phyloP scores from a whole-genome alignment of 2,329 filamentous ascomycete species.

The Fusarium xyrophilum region DNA sequence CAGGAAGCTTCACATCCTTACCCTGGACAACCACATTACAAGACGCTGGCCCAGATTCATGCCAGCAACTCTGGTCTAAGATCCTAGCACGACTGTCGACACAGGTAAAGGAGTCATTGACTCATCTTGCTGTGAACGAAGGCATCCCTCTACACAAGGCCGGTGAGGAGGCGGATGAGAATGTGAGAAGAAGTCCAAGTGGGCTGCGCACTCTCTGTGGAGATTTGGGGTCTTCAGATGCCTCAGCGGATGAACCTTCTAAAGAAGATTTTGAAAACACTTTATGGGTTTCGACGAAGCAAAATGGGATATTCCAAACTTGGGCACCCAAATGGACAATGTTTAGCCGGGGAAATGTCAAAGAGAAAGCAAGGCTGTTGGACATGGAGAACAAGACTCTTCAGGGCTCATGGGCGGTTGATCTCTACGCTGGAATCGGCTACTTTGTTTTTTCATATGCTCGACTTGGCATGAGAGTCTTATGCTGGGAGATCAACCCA shows the following conservation, averaged over 20 bases:
- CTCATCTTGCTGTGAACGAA: slow-evolving; percentile 67
- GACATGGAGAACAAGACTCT: slow-evolving; percentile 48
- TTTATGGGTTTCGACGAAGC: slow-evolving; percentile 80
- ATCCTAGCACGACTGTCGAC: slow-evolving; percentile 57
- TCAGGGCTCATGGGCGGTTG: slow-evolving; percentile 64
- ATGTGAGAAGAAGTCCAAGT: slow-evolving; percentile 75
- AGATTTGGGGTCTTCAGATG: slow-evolving; percentile 68
- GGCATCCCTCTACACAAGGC: slow-evolving; percentile 61
- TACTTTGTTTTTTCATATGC: slow-evolving; percentile 92
- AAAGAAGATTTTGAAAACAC: slow-evolving; percentile 66
- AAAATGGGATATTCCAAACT: slow-evolving; percentile 80
- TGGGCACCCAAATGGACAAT: slow-evolving; percentile 93
- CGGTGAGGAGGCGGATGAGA: slow-evolving; percentile 54
- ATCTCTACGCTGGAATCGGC: slow-evolving; percentile 91
- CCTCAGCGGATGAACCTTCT: slow-evolving; percentile 41
- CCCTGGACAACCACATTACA: slow-evolving; percentile 51
- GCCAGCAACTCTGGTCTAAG: slow-evolving; percentile 53
- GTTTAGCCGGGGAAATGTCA: slow-evolving; percentile 91
- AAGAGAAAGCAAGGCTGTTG: slow-evolving; percentile 82
- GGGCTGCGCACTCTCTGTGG: slow-evolving; percentile 75
- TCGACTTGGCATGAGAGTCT: slow-evolving; percentile 71
- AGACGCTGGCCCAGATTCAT: slow-evolving; percentile 33
- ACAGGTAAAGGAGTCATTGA: slow-evolving; percentile 52
- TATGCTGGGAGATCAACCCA: slow-evolving; percentile 91
- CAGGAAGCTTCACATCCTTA: slow-evolving; percentile 59